Evolutionary conservation across 2,329 filamentous ascomycete species (phyloP).

Genomic region (Triangularia verruculosa): DNA sequence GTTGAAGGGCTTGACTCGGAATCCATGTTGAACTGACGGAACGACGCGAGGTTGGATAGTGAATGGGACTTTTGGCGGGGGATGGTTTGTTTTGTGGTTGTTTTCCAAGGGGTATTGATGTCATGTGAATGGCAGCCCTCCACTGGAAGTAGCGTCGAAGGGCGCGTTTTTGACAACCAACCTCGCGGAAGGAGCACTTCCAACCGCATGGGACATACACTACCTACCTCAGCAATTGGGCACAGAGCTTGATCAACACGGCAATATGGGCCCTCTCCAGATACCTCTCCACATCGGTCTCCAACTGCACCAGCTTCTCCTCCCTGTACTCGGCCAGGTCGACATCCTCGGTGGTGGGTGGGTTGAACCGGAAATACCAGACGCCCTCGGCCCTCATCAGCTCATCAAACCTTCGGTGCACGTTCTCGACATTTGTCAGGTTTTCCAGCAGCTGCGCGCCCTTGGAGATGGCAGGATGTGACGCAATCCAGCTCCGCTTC

Average conservation of each 20-base stretch:
- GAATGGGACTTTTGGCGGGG: no score
- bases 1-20: slow-evolving; percentile 39
- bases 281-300: neutral
- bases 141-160: no score
- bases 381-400: neutral
- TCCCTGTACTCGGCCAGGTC: neutral
- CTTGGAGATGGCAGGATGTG: neutral
- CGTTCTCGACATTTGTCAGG: neutral
- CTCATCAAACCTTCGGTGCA: neutral
- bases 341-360: neutral
- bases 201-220: neutral
- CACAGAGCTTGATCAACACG: neutral
- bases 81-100: no score
- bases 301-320: neutral
- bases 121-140: no score
- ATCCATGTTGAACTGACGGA: slow-evolving; percentile 16
- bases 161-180: no score
- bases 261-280: neutral
- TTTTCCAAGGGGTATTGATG: no score
- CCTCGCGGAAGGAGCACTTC: no score
- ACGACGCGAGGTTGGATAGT: no score
- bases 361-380: neutral
- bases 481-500: neutral
- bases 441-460: neutral
- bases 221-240: neutral